Base-by-base conservation (phyloP, 106 monocot species). In the Amphibolis antarctica region DNA sequence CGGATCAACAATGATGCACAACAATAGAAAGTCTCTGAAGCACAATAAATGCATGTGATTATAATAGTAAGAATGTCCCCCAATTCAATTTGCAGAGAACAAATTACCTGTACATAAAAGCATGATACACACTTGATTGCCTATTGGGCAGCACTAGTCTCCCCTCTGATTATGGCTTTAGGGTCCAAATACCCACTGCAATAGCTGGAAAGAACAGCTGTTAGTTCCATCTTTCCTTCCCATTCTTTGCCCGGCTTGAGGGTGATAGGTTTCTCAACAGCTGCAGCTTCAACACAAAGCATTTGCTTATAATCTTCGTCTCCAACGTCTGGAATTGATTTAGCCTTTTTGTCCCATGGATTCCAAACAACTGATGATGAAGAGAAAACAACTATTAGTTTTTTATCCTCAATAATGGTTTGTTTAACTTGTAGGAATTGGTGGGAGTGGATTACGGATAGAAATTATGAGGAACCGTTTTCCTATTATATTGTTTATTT, bases 311-410 rank as follows among this genome's bases (percentile, higher is more conserved):
- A 89, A 19, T 85, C 89, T 43, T 89, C 89, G 70, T 85, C 82
- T 19, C 82, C 89, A 59, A 90, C 65, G 73, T 90, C 89, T 25
- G 56, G 42, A 36, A 90, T 80, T 26, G 77, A 61, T 65, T 90
- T 86, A 5, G 82, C 77, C 68, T 82, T 85, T 76, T 74, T 86
- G 30, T 90, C 89, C 89, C 89, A 90, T 21, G 89, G 89, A 75
- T 86, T 90, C 89, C 89, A 90, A 12, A 86, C 85, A 50, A 64
- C 71, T 72, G 54, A 47, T n/a, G n/a, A n/a, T n/a, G n/a, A n/a
- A 65, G 17, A 43, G 1, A 19, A n/a, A 12, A 65, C 28, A 49
- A 20, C 5, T 17, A 14, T 11, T 10, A 43, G 42, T 61, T 44
- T 7, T 4, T 42, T 1, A 62, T 17, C 18, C 36, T 18, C 13